phyloP scores from a whole-genome alignment of 306 rosid genomes.

The Echinosophora koreensis region DNA sequence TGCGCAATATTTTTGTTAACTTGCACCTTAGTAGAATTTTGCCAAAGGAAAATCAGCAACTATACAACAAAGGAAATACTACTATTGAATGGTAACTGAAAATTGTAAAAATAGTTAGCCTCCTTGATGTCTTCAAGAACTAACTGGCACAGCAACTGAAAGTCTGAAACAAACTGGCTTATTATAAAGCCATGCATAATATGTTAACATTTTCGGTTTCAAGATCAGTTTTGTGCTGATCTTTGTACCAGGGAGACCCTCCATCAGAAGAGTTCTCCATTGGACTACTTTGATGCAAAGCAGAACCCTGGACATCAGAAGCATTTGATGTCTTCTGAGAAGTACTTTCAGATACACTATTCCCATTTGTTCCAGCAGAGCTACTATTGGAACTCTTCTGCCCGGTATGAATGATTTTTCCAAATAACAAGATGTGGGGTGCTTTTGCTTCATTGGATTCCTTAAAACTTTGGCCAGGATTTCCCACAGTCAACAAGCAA shows the following conservation, averaged over 20 bases:
- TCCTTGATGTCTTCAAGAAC: constrained; percentile 70
- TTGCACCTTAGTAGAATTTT: constrained; percentile 53
- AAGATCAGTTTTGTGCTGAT: constrained; percentile 57
- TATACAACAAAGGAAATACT: constrained; percentile 56
- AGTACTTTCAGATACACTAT: constrained; percentile 63
- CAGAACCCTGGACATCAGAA: constrained; percentile 70
- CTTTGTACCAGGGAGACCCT: constrained; percentile 78
- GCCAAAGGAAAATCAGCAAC: constrained; percentile 42
- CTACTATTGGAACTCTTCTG: constrained; percentile 63
- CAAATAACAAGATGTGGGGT: constrained; percentile 82
- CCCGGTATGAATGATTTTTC: constrained; percentile 73
- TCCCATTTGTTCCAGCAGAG: constrained; percentile 57
- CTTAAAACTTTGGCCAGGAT: constrained; percentile 59
- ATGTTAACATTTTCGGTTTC: constrained; percentile 58
- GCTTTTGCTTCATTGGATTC: constrained; percentile 60
- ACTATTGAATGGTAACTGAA: constrained; percentile 47
- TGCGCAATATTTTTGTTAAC: constrained; percentile 60
- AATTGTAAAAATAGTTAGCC: constrained; percentile 57
- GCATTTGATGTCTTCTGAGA: constrained; percentile 62
- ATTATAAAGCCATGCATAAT: constrained; percentile 64
- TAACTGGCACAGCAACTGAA: constrained; percentile 54
- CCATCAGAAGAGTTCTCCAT: constrained; percentile 74
- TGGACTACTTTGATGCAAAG: constrained; percentile 60
- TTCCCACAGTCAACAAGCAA: constrained; percentile 67
- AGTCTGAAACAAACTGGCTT: constrained; percentile 32